phyloP scores from a whole-genome alignment of 139 green algal genomes.

The Coccomyxa sp. region DNA sequence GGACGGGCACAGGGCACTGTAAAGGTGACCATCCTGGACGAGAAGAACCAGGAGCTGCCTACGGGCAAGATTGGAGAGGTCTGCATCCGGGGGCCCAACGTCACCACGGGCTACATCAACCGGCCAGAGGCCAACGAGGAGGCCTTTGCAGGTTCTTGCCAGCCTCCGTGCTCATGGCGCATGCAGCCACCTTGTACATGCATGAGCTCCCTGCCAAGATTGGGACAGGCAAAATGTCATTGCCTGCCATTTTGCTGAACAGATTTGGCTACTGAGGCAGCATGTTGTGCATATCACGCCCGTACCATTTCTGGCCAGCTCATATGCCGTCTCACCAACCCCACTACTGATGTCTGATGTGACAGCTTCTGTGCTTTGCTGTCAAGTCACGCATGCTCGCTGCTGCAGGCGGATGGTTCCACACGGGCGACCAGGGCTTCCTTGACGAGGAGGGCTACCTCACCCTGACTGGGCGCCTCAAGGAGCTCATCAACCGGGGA shows the following conservation, averaged over 20 bases:
- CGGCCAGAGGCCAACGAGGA: conserved; percentile 74
- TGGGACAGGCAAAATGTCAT: too few species aligned
- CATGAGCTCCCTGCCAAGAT: too few species aligned
- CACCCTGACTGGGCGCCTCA: conserved; percentile 79
- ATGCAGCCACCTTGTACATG: too few species aligned
- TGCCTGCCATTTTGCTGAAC: too few species aligned
- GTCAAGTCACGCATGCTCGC: too few species aligned
- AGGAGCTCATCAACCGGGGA: conserved; percentile 91
- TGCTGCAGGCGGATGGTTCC: conserved; percentile 55
- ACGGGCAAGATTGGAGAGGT: conserved; percentile 66
- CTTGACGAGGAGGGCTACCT: conserved; percentile 78
- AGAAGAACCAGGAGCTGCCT: conserved; percentile 26
- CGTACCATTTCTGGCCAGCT: too few species aligned
- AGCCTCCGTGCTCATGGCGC: too few species aligned
- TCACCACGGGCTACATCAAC: conserved; percentile 80
- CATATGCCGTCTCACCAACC: too few species aligned
- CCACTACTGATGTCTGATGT: too few species aligned
- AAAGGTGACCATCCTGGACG: conserved; percentile 39
- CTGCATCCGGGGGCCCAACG: conserved; percentile 71
- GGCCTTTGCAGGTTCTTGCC: conserved; percentile 46
- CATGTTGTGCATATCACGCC: too few species aligned
- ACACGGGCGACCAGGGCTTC: conserved; percentile 70
- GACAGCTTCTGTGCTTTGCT: too few species aligned
- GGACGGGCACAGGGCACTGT: conserved; percentile 38
- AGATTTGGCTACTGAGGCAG: too few species aligned